Percentiles rank a stretch among this genome's conserved stretches.
phyloP scores from a whole-genome alignment of 169 alveolate species.

The Plasmodium relictum region DNA sequence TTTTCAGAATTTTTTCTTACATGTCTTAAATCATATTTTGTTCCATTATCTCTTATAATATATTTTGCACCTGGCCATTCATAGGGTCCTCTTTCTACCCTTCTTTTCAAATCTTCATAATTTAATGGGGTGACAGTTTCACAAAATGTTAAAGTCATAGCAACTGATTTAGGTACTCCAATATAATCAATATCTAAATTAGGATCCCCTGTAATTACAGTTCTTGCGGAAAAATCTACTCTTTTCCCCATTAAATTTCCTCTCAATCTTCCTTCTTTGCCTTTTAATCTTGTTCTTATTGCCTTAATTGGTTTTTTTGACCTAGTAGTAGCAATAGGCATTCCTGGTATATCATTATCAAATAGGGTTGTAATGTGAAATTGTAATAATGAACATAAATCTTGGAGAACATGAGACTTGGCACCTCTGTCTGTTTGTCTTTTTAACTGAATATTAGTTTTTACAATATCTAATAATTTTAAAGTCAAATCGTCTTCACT shows the following conservation, averaged over 20 bases:
- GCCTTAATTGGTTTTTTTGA: slow-evolving; percentile 98
- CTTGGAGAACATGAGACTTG: slow-evolving; percentile 93
- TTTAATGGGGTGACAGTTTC: slow-evolving; percentile 98
- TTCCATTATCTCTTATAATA: slow-evolving; percentile 96
- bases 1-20: slow-evolving; percentile 90
- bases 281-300: slow-evolving; percentile 98
- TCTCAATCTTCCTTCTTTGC: slow-evolving; percentile 99
- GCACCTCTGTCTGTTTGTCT: slow-evolving; percentile 93
- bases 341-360: slow-evolving; percentile 98
- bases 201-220: slow-evolving; percentile 99
- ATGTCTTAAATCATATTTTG: slow-evolving; percentile 91
- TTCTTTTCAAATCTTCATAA: slow-evolving; percentile 92
- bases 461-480: slow-evolving; percentile 96
- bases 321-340: slow-evolving; percentile 96
- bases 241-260: slow-evolving; percentile 99
- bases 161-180: slow-evolving; percentile 99
- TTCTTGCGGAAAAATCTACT: slow-evolving; percentile 99
- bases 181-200: slow-evolving; percentile 95
- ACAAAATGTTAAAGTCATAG: slow-evolving; percentile 98
- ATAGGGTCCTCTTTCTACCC: slow-evolving; percentile 97
- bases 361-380: slow-evolving; percentile 97
- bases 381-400: slow-evolving; percentile 93
- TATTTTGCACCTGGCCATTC: slow-evolving; percentile 99
- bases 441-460: slow-evolving; percentile 92
- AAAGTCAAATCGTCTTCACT: slow-evolving; percentile 98